Base-by-base conservation (phyloP, 495 filamentous ascomycete genomes). In the Penicillium silybi region DNA sequence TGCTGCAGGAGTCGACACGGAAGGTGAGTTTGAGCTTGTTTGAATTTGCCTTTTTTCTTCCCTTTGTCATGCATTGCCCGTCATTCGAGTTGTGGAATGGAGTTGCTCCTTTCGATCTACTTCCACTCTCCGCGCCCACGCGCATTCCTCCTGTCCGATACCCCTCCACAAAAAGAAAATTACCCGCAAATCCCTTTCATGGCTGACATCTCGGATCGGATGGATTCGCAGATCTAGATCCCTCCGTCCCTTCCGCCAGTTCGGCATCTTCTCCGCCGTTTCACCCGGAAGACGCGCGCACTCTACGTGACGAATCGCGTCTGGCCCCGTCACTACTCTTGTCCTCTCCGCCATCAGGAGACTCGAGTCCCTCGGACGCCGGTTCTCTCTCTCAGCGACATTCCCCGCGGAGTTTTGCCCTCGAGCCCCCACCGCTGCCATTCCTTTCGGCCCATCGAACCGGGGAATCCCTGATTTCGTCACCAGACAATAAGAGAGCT, bases 1-100 rank as follows among this genome's bases (percentile, higher is more conserved):
- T 78, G 74, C 74, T 78, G 73, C 73, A 72, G 70, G 64, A 72
- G 69, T 71, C 73, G 72, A 75, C 65, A 75, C 73, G 74, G 74
- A 76, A 74, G 69, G 73, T 76, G 54, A 73, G 51, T 45, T 48
- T 76, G 54, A 73, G 51, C 47, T 48, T 49, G 37, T 41, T 54
- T 53, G 22, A 40, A 6, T 54, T 48, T 23, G 22, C 34, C 34
- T 20, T 13, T 26, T 27, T 16, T 9, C 50, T 23, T 35, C n/a
- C n/a, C n/a, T 1, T 27, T 46, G 29, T 48, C 25, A 10, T 15
- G 54, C 11, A 6, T 38, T 27, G 26, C 17, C 48, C n/a, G n/a
- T n/a, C n/a, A n/a, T 11, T 23, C 22, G 32, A 16, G 20, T 17
- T 34, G 35, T 51, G 32, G 39, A 53, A 57, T 63, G 52, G 57